Base-by-base conservation (phyloP, 441 rosid species). In the Euphorbia corollata region DNA sequence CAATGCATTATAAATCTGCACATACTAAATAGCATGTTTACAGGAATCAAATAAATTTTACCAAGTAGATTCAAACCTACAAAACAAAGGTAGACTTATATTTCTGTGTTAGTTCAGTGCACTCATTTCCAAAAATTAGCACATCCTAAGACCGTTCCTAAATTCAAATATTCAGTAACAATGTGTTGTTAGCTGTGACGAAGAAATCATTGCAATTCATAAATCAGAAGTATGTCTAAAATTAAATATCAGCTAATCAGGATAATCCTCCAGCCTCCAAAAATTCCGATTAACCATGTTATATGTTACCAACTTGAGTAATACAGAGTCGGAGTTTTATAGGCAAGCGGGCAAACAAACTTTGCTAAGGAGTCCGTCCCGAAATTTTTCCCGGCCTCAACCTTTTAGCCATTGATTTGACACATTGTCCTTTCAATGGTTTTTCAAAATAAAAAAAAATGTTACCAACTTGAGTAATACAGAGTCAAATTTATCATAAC, bases 11-110 rank as follows among this genome's bases (percentile, higher is more conserved):
- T 9, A 57, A 10, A 39, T 38, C 54, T 43, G 12, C 48, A 53
- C 16, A 65, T 18, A 10, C 4, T 2, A 63, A 2, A 53, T 13
- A 24, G 16, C 43, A 36, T 48, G 9, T 47, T 38, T 64, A 50
- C n/a, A 45, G 70, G 38, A 66, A 8, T n/a, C 53, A 11, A 54
- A 61, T 53, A 24, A 55, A 18, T 64, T 11, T 51, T 27, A 63
- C 58, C 24, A 53, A 66, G 47, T 30, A 20, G 39, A 41, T 32
- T 59, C 22, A 39, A 20, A 16, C 13, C 41, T 12, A 8, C 3
- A 43, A 19, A 24, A 20, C 55, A 41, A 3, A 27, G 6, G 3
- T 11, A 38, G 4, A 8, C 13, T 23, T 55, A 15, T 24, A 30
- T 47, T 20, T 5, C 36, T 15, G 30, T 72, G 34, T 36, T 11